Evolutionary conservation across 345 rosid genomes (phyloP).

Genomic region (Syzygium oleosum): DNA sequence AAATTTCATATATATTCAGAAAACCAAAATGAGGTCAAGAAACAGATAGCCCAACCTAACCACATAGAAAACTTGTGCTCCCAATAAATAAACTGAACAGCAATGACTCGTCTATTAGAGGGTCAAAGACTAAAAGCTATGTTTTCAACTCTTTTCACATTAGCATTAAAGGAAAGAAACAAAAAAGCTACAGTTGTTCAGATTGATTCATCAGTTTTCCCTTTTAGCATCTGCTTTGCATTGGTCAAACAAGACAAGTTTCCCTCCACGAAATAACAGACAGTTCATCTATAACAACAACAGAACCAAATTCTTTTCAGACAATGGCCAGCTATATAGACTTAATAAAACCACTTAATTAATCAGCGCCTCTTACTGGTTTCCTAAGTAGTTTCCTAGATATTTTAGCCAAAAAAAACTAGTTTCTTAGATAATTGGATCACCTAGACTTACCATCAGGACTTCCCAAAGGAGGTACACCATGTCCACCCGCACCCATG

Average conservation of each 20-base stretch:
- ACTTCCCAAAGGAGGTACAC: conserved; percentile 98
- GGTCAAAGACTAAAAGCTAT: background rate
- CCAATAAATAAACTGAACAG: background rate
- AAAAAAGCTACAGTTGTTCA: background rate
- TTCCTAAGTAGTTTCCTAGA: background rate
- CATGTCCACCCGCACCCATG: conserved; percentile 99
- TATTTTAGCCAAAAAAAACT: background rate
- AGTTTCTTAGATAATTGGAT: background rate
- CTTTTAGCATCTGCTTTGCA: background rate
- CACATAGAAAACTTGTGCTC: background rate
- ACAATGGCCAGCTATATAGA: background rate
- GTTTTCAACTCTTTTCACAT: background rate
- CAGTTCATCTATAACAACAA: background rate
- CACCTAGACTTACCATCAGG: conserved; percentile 70
- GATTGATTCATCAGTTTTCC: background rate
- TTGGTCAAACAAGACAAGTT: background rate
- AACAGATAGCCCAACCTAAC: background rate
- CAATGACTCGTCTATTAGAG: background rate
- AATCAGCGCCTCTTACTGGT: background rate
- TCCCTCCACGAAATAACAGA: background rate
- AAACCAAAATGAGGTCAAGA: background rate
- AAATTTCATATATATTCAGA: background rate
- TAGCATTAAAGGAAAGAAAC: background rate
- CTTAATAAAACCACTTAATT: background rate
- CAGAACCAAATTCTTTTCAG: background rate